These are phyloP conservation scores for Cadophora sp. DNA, from an alignment of 2,329 filamentous ascomycete species.

Conservation along the genomic window DNA sequence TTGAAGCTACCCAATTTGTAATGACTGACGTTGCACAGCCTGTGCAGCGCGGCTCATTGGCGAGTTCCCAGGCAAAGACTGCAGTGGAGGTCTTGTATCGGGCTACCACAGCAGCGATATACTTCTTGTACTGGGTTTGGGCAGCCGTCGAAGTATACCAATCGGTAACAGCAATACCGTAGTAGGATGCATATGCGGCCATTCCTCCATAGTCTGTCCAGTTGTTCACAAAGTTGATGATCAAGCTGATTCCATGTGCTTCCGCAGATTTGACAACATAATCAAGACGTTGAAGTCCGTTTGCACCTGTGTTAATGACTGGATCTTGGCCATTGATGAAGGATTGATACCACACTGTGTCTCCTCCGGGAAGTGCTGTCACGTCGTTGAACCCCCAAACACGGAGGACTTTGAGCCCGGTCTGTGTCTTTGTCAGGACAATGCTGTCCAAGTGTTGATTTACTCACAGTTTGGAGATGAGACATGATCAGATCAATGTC, in stretches of 20 bases:
- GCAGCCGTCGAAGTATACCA: constrained; percentile 64
- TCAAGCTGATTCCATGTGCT: constrained; percentile 64
- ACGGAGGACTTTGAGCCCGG: constrained; percentile 64
- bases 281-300: constrained; percentile 70
- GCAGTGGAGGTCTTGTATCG: constrained; percentile 65
- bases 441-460: neutral
- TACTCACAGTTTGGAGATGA: constrained; percentile 49
- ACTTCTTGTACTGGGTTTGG: constrained; percentile 63
- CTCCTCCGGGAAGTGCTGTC: constrained; percentile 47
- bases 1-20: constrained; percentile 63
- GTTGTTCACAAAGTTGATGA: constrained; percentile 72
- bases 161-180: constrained; percentile 53
- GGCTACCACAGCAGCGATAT: constrained; percentile 64
- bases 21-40: constrained; percentile 65
- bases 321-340: constrained; percentile 53
- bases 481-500: constrained; percentile 60
- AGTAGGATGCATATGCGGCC: constrained; percentile 61
- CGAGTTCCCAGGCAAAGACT: constrained; percentile 73
- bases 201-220: constrained; percentile 74
- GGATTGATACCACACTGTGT: constrained; percentile 51
- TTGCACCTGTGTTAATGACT: constrained; percentile 67
- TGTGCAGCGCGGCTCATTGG: constrained; percentile 71
- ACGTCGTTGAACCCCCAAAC: constrained; percentile 71
- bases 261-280: constrained; percentile 67
- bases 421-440: constrained; percentile 34